A percentile compares a stretch with the other conserved stretches of the same genome.
Evolutionary conservation across 306 rosid species (phyloP).

Genomic region (Parietaria judaica): DNA sequence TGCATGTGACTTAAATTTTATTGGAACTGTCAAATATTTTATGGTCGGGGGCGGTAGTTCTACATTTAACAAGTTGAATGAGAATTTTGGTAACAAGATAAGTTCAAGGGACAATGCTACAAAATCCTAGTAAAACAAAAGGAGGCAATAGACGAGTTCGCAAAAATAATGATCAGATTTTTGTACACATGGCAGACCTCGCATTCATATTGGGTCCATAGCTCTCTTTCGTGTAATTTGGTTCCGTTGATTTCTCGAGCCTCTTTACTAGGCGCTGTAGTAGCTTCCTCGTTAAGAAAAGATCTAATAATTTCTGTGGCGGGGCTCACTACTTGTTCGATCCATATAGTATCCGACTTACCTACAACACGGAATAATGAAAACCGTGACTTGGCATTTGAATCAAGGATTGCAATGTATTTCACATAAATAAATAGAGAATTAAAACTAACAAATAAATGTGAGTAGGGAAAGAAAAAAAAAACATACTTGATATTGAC

Average conservation of each 20-base stretch:
- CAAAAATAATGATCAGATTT: background rate
- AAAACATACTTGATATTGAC: slow-evolving; percentile 45
- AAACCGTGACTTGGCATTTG: background rate
- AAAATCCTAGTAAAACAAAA: background rate
- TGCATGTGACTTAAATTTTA: too few relatives aligned
- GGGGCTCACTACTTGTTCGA: slow-evolving; percentile 50
- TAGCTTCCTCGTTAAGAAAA: slow-evolving; percentile 37
- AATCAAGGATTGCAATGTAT: background rate
- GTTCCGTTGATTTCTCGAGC: slow-evolving; percentile 23
- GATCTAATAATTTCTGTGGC: slow-evolving; percentile 39
- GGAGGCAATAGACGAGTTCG: background rate
- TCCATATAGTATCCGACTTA: slow-evolving; percentile 58
- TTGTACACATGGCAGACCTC: slow-evolving; percentile 32
- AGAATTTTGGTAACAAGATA: too few relatives aligned
- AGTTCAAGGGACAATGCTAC: background rate
- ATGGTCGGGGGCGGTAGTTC: too few relatives aligned
- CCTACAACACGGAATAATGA: slow-evolving; percentile 32
- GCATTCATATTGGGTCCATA: slow-evolving; percentile 85
- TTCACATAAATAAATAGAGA: background rate
- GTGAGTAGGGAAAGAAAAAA: background rate
- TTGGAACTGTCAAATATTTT: too few relatives aligned
- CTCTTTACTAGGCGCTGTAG: slow-evolving; percentile 19
- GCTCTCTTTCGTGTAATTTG: slow-evolving; percentile 50
- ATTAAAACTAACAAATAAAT: background rate
- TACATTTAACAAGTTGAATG: too few relatives aligned